These are phyloP conservation scores for Neurospora sublineolata DNA, from an alignment of 495 filamentous ascomycete species.

Conservation along the genomic window DNA sequence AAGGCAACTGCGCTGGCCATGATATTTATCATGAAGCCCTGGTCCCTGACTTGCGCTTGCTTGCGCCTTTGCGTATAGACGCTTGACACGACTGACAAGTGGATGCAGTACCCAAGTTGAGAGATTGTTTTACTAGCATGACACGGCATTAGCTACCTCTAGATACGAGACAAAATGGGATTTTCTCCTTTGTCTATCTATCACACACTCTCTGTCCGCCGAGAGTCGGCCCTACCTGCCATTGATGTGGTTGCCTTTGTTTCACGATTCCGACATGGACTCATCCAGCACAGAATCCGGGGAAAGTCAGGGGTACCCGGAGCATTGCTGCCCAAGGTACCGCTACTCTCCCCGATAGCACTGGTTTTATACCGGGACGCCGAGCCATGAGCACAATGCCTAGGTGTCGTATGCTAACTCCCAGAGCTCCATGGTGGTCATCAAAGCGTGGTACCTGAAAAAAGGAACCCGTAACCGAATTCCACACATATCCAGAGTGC, in stretches of 20 bases:
- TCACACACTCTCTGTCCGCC: neutral
- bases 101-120: neutral
- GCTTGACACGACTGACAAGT: neutral
- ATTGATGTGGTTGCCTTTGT: neutral
- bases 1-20: neutral
- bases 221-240: slow-evolving; percentile 2
- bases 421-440: neutral
- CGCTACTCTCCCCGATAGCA: slow-evolving; percentile 4
- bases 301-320: slow-evolving; percentile 26
- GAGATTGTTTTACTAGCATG: neutral
- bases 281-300: slow-evolving; percentile 2
- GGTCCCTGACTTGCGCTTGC: neutral
- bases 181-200: neutral
- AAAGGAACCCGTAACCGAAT: neutral
- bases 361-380: neutral
- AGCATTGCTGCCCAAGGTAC: slow-evolving; percentile 42
- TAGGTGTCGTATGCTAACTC: neutral
- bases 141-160: neutral
- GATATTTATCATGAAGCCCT: neutral
- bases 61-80: neutral
- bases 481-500: neutral
- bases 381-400: neutral
- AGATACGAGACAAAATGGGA: neutral
- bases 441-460: neutral
- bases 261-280: neutral